These are phyloP conservation scores for Panicum hallii DNA, from an alignment of 202 grass and related monocot species.

Conservation along the genomic window DNA sequence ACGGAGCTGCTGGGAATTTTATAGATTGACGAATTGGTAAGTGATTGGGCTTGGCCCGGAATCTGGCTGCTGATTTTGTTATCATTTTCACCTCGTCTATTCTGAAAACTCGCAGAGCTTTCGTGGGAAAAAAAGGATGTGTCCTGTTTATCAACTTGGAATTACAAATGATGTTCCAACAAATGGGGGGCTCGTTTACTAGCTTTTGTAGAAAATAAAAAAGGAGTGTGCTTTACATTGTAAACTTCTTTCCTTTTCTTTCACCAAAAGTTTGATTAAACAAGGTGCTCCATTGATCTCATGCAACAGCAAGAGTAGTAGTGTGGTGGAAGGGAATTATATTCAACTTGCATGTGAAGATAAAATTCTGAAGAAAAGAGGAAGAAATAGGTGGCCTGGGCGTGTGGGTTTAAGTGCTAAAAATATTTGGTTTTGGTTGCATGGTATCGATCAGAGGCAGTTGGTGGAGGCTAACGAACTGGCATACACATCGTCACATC, in stretches of 20 bases:
- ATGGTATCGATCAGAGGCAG: background rate
- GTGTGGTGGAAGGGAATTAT: slow-evolving; percentile 10
- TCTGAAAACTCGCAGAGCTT: slow-evolving; percentile 20
- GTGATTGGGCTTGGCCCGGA: background rate
- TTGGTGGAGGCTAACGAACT: background rate
- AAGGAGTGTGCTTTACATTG: background rate
- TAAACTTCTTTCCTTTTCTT: background rate
- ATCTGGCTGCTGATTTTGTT: background rate
- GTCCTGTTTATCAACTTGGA: background rate
- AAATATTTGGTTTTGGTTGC: slow-evolving; percentile 21
- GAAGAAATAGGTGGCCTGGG: background rate
- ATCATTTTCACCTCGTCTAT: background rate
- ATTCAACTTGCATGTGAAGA: slow-evolving; percentile 4
- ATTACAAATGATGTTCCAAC: slow-evolving; percentile 33
- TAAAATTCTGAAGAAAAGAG: background rate
- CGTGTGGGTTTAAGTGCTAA: background rate
- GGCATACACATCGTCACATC: background rate
- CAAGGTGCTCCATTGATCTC: background rate
- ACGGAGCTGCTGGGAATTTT: background rate
- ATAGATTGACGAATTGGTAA: background rate
- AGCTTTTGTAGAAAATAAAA: background rate
- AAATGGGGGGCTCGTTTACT: background rate
- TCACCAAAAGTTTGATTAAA: slow-evolving; percentile 3
- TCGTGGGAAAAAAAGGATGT: background rate
- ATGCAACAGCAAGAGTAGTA: slow-evolving; percentile 3